Evolutionary conservation across 2,329 filamentous ascomycete genomes (phyloP).

Genomic region (Stagonosporopsis rhizophila): DNA sequence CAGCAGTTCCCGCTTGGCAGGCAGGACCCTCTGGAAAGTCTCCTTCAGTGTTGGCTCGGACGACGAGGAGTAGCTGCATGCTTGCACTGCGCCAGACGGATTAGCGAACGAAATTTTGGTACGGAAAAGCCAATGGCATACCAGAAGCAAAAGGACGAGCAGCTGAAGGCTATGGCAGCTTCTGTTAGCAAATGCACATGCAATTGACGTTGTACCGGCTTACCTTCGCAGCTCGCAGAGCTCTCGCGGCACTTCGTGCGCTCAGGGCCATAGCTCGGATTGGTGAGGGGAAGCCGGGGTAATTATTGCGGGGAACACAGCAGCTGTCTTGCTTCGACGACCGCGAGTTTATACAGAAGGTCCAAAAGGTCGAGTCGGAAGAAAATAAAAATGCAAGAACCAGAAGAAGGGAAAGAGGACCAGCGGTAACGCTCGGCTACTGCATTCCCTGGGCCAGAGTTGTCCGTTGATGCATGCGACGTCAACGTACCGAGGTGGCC

Average conservation of each 20-base stretch:
- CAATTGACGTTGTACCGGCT: constrained; percentile 32
- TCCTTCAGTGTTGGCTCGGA: constrained; percentile 90
- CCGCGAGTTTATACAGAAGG: constrained; percentile 11
- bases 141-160: constrained; percentile 45
- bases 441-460: constrained; percentile 24
- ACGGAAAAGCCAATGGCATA: constrained; percentile 38
- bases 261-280: constrained; percentile 67
- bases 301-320: constrained; percentile 31
- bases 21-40: constrained; percentile 82
- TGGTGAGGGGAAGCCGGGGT: constrained; percentile 39
- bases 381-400: constrained; percentile 8
- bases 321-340: constrained; percentile 23
- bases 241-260: constrained; percentile 67
- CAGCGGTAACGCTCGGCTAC: constrained; percentile 42
- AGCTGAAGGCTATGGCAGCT: constrained; percentile 34
- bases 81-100: constrained; percentile 42
- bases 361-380: constrained; percentile 4
- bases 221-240: constrained; percentile 70
- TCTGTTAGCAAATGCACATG: constrained; percentile 22
- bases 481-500: constrained; percentile 40
- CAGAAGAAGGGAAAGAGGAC: constrained; percentile 22
- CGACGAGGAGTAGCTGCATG: constrained; percentile 71
- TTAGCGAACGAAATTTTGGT: constrained; percentile 20
- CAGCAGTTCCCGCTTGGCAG: constrained; percentile 89
- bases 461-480: constrained; percentile 22